These are phyloP conservation scores for Podaxis sp. DNA, from an alignment of 768 basidiomycete genomes.

Conservation along the genomic window DNA sequence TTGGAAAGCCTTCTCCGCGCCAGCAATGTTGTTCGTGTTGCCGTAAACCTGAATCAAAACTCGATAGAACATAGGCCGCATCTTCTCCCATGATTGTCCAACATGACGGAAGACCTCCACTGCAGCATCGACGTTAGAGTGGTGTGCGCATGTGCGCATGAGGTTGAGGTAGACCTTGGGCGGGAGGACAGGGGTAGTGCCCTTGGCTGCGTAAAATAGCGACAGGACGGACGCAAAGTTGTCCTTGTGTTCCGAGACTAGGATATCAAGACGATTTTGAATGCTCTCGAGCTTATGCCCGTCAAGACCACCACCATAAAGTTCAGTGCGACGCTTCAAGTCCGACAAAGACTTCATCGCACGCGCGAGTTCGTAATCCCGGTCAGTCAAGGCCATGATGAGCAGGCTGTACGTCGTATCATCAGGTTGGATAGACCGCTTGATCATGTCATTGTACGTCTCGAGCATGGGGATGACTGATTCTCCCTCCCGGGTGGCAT, in stretches of 20 bases:
- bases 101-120: conserved; percentile 65
- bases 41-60: conserved; percentile 61
- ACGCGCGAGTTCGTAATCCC: conserved; percentile 64
- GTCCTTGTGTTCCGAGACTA: conserved; percentile 26
- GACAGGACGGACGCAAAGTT: conserved; percentile 72
- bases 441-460: conserved; percentile 73
- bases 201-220: conserved; percentile 61
- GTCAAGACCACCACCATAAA: background rate
- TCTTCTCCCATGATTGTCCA: conserved; percentile 39
- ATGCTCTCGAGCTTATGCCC: background rate
- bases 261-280: background rate
- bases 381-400: conserved; percentile 59
- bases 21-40: conserved; percentile 45
- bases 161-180: conserved; percentile 47
- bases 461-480: conserved; percentile 58
- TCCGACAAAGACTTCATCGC: conserved; percentile 42
- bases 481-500: conserved; percentile 48
- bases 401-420: conserved; percentile 58
- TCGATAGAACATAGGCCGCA: conserved; percentile 35
- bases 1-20: conserved; percentile 59
- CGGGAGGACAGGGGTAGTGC: background rate
- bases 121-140: conserved; percentile 58
- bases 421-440: conserved; percentile 61
- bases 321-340: conserved; percentile 23
- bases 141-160: conserved; percentile 59